phyloP scores from a whole-genome alignment of 805 yeast species.

The Candida maesae region DNA sequence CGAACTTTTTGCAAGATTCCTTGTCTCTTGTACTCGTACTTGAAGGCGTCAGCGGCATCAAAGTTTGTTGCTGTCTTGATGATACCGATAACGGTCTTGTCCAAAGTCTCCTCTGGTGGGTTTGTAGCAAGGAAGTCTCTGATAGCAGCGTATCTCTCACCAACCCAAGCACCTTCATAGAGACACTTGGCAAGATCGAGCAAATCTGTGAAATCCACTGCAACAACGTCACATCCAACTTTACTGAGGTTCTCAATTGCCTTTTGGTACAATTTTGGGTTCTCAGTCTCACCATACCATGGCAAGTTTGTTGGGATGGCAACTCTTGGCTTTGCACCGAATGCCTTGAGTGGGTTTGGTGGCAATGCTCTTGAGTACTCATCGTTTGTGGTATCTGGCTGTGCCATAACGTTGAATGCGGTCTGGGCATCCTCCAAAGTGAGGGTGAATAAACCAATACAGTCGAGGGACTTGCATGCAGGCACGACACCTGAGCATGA shows the following conservation, averaged over 20 bases:
- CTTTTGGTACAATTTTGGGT: constrained; percentile 60
- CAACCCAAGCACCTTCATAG: constrained; percentile 99
- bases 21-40: constrained; percentile 83
- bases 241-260: constrained; percentile 54
- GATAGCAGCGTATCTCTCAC: constrained; percentile 86
- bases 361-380: constrained; percentile 82
- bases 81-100: constrained; percentile 77
- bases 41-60: constrained; percentile 80
- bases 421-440: constrained; percentile 81
- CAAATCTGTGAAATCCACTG: constrained; percentile 70
- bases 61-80: constrained; percentile 74
- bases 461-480: constrained; percentile 92
- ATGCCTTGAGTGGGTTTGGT: constrained; percentile 54
- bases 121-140: constrained; percentile 65
- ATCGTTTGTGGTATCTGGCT: constrained; percentile 63
- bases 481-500: constrained; percentile 94
- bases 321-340: constrained; percentile 55
- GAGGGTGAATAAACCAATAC: constrained; percentile 81
- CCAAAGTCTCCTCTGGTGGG: constrained; percentile 68
- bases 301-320: constrained; percentile 72
- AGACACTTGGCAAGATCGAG: constrained; percentile 80
- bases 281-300: constrained; percentile 81
- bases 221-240: constrained; percentile 56
- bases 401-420: constrained; percentile 65
- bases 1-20: constrained; percentile 66